Percentiles rank a stretch among this genome's conserved stretches.
Evolutionary conservation across 495 filamentous ascomycete genomes (phyloP).

Genomic region (Daldinia decipiens): DNA sequence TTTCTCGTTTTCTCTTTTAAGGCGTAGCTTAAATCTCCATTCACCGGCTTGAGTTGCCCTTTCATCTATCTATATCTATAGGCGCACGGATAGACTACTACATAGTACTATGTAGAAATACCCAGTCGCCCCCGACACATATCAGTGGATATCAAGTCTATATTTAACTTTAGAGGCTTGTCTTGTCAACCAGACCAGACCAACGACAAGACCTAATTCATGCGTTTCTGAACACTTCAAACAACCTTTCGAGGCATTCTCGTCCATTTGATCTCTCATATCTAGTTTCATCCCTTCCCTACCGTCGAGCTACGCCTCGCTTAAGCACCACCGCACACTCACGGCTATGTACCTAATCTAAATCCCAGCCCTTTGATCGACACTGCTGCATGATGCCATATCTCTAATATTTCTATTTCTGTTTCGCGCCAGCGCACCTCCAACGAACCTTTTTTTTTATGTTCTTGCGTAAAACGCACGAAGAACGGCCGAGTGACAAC

Average conservation of each 20-base stretch:
- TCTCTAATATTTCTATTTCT: slow-evolving; percentile 16
- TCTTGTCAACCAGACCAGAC: neutral
- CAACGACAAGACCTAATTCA: slow-evolving; percentile 6
- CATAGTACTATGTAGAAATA: too few relatives aligned
- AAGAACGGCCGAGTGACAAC: neutral
- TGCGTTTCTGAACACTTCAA: neutral
- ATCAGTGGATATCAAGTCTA: slow-evolving; percentile 28
- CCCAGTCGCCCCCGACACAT: neutral
- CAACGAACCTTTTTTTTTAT: neutral
- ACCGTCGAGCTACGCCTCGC: slow-evolving; percentile 17
- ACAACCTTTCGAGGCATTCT: slow-evolving; percentile 5
- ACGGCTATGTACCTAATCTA: neutral
- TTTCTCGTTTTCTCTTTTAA: slow-evolving; percentile 15
- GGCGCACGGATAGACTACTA: neutral
- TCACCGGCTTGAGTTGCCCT: slow-evolving; percentile 1
- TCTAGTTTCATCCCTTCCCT: slow-evolving; percentile 27
- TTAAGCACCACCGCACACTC: neutral
- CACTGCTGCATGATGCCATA: slow-evolving; percentile 41
- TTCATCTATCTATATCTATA: neutral
- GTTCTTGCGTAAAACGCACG: neutral
- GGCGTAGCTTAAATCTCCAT: slow-evolving; percentile 13
- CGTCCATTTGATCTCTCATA: slow-evolving; percentile 2
- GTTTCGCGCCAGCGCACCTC: slow-evolving; percentile 7
- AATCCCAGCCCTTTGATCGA: slow-evolving; percentile 25
- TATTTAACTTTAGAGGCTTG: slow-evolving; percentile 27